Evolutionary conservation across 495 filamentous ascomycete species (phyloP).

Genomic region (Viridothelium virens): DNA sequence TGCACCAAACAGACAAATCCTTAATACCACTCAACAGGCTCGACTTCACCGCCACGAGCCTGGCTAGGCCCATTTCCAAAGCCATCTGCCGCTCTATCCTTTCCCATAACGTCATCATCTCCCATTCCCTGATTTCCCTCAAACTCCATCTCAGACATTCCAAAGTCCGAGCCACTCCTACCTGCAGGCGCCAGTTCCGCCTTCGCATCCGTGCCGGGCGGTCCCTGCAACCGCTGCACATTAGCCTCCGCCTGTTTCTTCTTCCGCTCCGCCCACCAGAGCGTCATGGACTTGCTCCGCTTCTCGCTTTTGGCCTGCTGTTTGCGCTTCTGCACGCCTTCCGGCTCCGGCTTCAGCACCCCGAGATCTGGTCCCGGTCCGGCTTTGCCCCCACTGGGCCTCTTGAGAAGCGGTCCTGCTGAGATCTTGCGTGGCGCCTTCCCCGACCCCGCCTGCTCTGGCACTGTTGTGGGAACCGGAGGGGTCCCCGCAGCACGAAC

Average conservation of each 20-base stretch:
- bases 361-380: constrained; percentile 10
- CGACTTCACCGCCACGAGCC: background rate
- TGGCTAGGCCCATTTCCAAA: background rate
- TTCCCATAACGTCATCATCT: background rate
- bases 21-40: background rate
- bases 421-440: constrained; percentile 14
- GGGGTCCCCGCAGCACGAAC: background rate
- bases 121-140: background rate
- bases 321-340: constrained; percentile 10
- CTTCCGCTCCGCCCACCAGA: constrained; percentile 36
- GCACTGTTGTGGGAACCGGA: background rate
- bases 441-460: too few species aligned
- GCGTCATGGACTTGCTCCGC: constrained; percentile 30
- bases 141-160: background rate
- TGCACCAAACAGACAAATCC: background rate
- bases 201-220: background rate
- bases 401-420: constrained; percentile 8
- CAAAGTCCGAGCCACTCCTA: background rate
- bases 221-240: background rate
- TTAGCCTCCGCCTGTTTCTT: constrained; percentile 15
- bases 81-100: background rate
- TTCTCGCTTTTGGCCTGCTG: constrained; percentile 29
- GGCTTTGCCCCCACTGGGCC: background rate
- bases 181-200: background rate
- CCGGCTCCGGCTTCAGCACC: constrained; percentile 14